These are phyloP conservation scores for Citrus hindsii DNA, from an alignment of 345 rosid species.

Conservation along the genomic window DNA sequence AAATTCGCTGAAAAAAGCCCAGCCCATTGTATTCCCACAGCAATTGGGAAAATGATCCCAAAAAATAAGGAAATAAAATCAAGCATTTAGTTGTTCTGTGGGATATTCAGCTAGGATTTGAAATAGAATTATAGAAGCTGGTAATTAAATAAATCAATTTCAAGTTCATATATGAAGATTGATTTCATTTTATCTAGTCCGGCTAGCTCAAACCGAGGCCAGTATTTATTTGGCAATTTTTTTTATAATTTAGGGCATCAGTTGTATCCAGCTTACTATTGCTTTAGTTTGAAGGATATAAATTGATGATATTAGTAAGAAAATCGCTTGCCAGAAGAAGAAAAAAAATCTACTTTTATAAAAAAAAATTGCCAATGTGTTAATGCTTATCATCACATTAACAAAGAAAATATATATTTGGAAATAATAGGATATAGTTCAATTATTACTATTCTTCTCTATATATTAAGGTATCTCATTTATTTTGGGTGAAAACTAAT, in stretches of 20 bases:
- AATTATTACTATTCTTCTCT: not conserved
- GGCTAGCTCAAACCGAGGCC: not conserved
- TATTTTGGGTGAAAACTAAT: not conserved
- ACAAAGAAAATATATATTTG: no score
- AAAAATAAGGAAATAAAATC: no score
- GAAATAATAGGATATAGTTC: no score
- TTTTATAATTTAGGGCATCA: not conserved
- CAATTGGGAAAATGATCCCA: no score
- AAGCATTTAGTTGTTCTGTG: no score
- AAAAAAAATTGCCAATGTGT: no score
- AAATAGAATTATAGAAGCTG: no score
- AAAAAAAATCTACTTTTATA: no score
- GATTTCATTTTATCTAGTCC: not conserved
- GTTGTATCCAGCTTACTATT: not conserved
- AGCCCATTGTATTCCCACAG: not conserved
- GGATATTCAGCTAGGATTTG: no score
- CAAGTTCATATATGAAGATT: not conserved
- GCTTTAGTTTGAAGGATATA: not conserved
- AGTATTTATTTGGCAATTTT: not conserved
- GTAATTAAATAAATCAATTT: no score
- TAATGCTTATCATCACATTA: not conserved
- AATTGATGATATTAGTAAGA: not conserved
- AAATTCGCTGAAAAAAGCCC: not conserved
- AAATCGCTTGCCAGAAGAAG: not conserved
- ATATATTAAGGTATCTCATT: not conserved